Percentiles rank a stretch among this genome's conserved stretches.
Conservation (phyloP, 345 rosid species). For the Anacardium occidentale region DNA sequence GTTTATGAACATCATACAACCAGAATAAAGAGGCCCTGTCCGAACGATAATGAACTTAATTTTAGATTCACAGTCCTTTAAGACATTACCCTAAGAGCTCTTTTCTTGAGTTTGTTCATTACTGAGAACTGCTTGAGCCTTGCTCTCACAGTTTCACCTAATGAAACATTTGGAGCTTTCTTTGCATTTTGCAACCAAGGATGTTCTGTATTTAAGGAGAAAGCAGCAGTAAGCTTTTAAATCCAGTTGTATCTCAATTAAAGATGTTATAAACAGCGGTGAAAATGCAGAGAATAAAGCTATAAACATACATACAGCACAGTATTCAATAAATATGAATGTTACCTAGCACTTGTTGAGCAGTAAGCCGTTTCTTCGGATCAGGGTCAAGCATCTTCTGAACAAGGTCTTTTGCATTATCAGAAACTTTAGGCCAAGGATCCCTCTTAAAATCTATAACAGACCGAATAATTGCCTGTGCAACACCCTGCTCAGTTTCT, state of each 20-base stretch:
- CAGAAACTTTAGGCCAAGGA: constrained; percentile 98
- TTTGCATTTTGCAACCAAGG: constrained; percentile 93
- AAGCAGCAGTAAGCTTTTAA: constrained; percentile 10
- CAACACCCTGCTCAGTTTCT: constrained; percentile 99
- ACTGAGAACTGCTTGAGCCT: constrained; percentile 93
- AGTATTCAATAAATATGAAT: background rate
- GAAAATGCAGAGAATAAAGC: background rate
- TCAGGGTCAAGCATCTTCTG: constrained; percentile 95
- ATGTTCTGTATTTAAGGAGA: constrained; percentile 57
- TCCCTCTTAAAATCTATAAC: constrained; percentile 82
- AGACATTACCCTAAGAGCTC: constrained; percentile 83
- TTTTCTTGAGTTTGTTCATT: constrained; percentile 98
- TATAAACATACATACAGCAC: constrained; percentile 7
- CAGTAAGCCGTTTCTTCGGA: constrained; percentile 78
- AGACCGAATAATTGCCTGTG: constrained; percentile 86
- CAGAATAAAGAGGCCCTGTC: background rate
- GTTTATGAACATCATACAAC: constrained; percentile 1
- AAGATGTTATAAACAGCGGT: background rate
- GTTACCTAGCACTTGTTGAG: constrained; percentile 92
- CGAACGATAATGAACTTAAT: background rate
- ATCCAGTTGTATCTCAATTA: background rate
- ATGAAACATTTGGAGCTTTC: constrained; percentile 86
- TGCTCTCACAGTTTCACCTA: constrained; percentile 94
- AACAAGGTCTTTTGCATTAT: constrained; percentile 83
- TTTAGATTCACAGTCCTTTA: background rate